Percentiles rank a stretch among this genome's conserved stretches.
These are phyloP conservation scores for Coelastrella sp. DNA, from an alignment of 139 green algal species.

Conservation along the genomic window DNA sequence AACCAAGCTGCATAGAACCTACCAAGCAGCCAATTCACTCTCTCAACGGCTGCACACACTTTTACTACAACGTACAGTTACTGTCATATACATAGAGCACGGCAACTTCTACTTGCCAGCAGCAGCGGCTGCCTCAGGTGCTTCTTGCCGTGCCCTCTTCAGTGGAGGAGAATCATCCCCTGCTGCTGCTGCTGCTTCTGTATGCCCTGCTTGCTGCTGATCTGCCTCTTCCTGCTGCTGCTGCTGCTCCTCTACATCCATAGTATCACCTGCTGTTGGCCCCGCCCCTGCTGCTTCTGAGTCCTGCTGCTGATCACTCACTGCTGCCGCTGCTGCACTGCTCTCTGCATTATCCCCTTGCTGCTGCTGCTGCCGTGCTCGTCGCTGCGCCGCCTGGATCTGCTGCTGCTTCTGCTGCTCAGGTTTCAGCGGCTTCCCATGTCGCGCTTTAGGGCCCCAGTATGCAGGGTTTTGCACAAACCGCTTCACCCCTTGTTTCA, in stretches of 20 bases:
- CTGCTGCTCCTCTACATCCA: neutral
- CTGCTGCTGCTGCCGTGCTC: conserved; percentile 29
- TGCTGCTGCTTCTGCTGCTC: conserved; percentile 47
- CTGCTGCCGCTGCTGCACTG: conserved; percentile 14
- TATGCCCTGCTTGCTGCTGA: neutral
- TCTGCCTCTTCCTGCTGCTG: neutral
- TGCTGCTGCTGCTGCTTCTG: neutral
- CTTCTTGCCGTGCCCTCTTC: neutral
- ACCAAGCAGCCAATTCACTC: too few species aligned
- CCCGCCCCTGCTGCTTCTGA: neutral
- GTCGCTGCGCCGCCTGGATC: conserved; percentile 16
- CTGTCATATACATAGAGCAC: too few species aligned
- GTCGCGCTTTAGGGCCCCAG: conserved; percentile 90
- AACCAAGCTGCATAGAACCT: too few species aligned
- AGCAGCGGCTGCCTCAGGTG: neutral
- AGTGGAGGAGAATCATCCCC: neutral
- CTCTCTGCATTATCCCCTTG: too few species aligned
- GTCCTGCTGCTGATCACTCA: neutral
- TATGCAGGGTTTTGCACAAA: conserved; percentile 88
- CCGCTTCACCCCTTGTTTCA: conserved; percentile 51
- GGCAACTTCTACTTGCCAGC: too few species aligned
- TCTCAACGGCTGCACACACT: too few species aligned
- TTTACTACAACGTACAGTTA: too few species aligned
- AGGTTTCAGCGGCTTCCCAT: conserved; percentile 51
- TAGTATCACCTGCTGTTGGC: neutral